These are phyloP conservation scores for Clonostachys byssicola DNA, from an alignment of 2,329 filamentous ascomycete species.

Conservation along the genomic window DNA sequence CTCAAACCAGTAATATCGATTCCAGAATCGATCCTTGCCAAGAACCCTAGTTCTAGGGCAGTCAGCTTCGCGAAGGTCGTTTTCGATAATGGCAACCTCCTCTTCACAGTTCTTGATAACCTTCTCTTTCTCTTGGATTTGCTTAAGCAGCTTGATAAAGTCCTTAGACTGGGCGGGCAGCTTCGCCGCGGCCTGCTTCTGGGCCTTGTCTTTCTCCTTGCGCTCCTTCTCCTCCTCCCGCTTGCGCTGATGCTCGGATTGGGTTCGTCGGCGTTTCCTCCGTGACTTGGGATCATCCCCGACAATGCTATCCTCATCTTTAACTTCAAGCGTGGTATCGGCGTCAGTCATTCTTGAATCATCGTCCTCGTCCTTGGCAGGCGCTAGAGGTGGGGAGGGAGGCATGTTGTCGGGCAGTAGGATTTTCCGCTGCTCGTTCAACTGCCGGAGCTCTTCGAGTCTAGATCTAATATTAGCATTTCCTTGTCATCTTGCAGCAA, in stretches of 20 bases:
- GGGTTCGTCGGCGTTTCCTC: constrained; percentile 52
- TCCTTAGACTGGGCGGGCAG: constrained; percentile 73
- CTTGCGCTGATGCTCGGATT: constrained; percentile 66
- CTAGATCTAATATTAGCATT: constrained; percentile 34
- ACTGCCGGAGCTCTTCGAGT: constrained; percentile 63
- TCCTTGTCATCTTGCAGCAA: background rate
- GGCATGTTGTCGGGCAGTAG: constrained; percentile 70
- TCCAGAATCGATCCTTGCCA: constrained; percentile 95
- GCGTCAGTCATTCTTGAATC: constrained; percentile 59
- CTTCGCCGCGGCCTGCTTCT: constrained; percentile 58
- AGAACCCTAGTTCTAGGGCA: constrained; percentile 86
- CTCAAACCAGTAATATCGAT: constrained; percentile 99
- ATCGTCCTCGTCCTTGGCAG: constrained; percentile 42
- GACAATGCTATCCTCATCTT: constrained; percentile 61
- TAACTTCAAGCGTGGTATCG: constrained; percentile 55
- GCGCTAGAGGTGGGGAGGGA: constrained; percentile 52
- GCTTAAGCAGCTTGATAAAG: constrained; percentile 80
- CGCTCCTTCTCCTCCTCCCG: constrained; percentile 75
- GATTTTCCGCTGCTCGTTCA: constrained; percentile 72
- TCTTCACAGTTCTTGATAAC: constrained; percentile 78
- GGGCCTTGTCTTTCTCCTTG: constrained; percentile 54
- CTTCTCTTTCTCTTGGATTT: constrained; percentile 83
- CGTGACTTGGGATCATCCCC: constrained; percentile 61
- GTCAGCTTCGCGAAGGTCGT: constrained; percentile 89
- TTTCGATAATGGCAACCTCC: constrained; percentile 80